A percentile compares a stretch with the other conserved stretches of the same genome.
Conservation (phyloP, 2,329 filamentous ascomycete species). For the Calonectria hongkongensis region DNA sequence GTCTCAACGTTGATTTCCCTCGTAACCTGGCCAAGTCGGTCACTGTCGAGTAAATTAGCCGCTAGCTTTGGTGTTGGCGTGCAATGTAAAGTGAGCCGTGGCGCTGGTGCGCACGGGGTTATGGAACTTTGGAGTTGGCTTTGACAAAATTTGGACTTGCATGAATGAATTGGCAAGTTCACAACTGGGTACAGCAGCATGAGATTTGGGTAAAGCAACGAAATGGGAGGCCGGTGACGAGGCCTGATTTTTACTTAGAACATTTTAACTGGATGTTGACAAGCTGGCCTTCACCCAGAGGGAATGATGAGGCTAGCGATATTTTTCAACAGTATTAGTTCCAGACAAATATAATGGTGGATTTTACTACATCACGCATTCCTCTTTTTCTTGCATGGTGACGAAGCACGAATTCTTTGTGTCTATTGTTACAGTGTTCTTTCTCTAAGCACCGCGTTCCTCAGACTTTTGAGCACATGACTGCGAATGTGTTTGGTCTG, state of each 20-base stretch:
- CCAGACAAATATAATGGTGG: slow-evolving; percentile 50
- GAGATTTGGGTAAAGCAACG: slow-evolving; percentile 48
- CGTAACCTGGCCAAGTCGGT: slow-evolving; percentile 99
- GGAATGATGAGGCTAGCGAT: slow-evolving; percentile 44
- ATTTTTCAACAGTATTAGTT: slow-evolving; percentile 46
- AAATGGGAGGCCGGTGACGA: slow-evolving; percentile 48
- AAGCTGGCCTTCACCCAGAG: slow-evolving; percentile 30
- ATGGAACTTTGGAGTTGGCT: slow-evolving; percentile 55
- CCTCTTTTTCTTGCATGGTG: slow-evolving; percentile 6
- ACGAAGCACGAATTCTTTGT: slow-evolving; percentile 22
- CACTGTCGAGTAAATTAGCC: slow-evolving; percentile 88
- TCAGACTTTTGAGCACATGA: not conserved
- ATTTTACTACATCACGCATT: slow-evolving; percentile 30
- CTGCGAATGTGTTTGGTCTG: not conserved
- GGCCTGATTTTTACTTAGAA: slow-evolving; percentile 53
- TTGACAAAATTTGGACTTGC: slow-evolving; percentile 54
- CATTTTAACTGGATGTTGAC: slow-evolving; percentile 42
- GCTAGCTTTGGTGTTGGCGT: slow-evolving; percentile 40
- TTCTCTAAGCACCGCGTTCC: not conserved
- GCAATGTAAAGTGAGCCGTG: slow-evolving; percentile 50
- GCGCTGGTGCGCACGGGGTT: slow-evolving; percentile 47
- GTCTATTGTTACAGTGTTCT: slow-evolving; percentile 40
- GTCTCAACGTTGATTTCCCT: slow-evolving; percentile 98
- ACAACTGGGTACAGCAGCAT: slow-evolving; percentile 51
- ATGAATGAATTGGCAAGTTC: slow-evolving; percentile 48